phyloP scores from a whole-genome alignment of 176 grass and related monocot species.

The Chloris gayana region DNA sequence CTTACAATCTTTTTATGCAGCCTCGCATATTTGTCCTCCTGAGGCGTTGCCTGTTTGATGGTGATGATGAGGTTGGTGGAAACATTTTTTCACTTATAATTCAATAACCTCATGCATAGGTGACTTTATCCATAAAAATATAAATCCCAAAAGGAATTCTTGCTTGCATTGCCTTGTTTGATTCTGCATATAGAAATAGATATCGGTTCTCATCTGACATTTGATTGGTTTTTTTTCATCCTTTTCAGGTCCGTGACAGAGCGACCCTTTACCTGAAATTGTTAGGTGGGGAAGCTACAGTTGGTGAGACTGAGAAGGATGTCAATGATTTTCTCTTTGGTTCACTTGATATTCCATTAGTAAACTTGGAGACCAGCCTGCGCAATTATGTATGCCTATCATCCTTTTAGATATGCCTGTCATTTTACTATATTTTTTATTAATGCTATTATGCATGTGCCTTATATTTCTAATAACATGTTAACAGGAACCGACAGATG shows the following conservation, averaged over 20 bases:
- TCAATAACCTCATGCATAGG: constrained; percentile 17
- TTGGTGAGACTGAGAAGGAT: constrained; percentile 81
- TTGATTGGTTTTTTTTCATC: not conserved
- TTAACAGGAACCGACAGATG: constrained; percentile 75
- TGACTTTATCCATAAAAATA: constrained; percentile 9
- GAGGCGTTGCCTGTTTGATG: constrained; percentile 94
- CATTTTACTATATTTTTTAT: constrained; percentile 17
- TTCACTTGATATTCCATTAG: constrained; percentile 90
- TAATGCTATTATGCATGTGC: not conserved
- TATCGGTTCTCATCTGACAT: constrained; percentile 18
- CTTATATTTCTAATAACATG: constrained; percentile 31
- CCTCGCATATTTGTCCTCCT: constrained; percentile 97
- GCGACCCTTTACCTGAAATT: constrained; percentile 90
- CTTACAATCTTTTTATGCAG: constrained; percentile 56
- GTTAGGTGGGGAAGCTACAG: constrained; percentile 64
- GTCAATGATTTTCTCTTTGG: constrained; percentile 89
- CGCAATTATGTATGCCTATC: constrained; percentile 68
- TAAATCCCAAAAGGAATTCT: not conserved
- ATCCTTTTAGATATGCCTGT: not conserved
- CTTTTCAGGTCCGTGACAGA: constrained; percentile 80
- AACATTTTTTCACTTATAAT: constrained; percentile 5
- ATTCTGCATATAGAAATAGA: constrained; percentile 1
- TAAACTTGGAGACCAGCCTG: constrained; percentile 88
- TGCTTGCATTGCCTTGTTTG: not conserved
- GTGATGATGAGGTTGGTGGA: constrained; percentile 90